These are phyloP conservation scores for Tolypocladium guangdongense DNA, from an alignment of 2,329 filamentous ascomycete genomes.

Conservation along the genomic window DNA sequence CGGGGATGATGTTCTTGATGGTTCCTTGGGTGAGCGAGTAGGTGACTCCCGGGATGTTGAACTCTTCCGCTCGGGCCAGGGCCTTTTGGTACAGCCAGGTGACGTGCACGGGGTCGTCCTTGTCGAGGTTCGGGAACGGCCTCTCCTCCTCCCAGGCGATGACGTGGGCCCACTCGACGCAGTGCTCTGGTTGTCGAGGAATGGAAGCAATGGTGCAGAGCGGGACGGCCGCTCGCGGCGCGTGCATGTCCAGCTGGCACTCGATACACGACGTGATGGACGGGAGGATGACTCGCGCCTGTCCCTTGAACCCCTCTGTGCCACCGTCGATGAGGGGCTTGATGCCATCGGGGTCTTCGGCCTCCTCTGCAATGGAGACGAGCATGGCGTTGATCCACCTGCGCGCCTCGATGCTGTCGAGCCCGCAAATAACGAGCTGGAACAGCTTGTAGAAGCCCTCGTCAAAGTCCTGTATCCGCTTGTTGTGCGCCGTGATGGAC, in stretches of 20 bases:
- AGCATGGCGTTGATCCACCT: constrained; percentile 96
- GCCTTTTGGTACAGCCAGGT: constrained; percentile 92
- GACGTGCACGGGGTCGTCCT: constrained; percentile 92
- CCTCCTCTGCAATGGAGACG: constrained; percentile 74
- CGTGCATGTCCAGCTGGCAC: constrained; percentile 97
- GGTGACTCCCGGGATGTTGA: constrained; percentile 83
- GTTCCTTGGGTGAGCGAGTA: constrained; percentile 95
- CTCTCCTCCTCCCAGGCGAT: constrained; percentile 91
- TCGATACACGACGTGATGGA: constrained; percentile 94
- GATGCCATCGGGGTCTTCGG: constrained; percentile 66
- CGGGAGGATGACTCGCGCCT: constrained; percentile 83
- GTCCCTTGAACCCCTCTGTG: constrained; percentile 97
- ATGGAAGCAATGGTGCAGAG: constrained; percentile 95
- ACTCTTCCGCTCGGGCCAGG: constrained; percentile 69
- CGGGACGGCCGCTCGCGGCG: constrained; percentile 90
- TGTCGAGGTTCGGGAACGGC: constrained; percentile 78
- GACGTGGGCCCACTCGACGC: constrained; percentile 96
- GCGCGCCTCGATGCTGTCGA: constrained; percentile 96
- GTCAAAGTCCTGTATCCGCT: constrained; percentile 93
- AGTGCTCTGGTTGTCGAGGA: constrained; percentile 92
- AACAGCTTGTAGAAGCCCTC: constrained; percentile 97
- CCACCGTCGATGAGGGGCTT: constrained; percentile 95
- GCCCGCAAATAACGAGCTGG: constrained; percentile 81
- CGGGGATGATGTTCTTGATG: constrained; percentile 98
- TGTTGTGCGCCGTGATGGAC: constrained; percentile 86